Base-by-base conservation (phyloP, 352 stramenopile genomes). In the Phytopythium chamaehyphon region DNA sequence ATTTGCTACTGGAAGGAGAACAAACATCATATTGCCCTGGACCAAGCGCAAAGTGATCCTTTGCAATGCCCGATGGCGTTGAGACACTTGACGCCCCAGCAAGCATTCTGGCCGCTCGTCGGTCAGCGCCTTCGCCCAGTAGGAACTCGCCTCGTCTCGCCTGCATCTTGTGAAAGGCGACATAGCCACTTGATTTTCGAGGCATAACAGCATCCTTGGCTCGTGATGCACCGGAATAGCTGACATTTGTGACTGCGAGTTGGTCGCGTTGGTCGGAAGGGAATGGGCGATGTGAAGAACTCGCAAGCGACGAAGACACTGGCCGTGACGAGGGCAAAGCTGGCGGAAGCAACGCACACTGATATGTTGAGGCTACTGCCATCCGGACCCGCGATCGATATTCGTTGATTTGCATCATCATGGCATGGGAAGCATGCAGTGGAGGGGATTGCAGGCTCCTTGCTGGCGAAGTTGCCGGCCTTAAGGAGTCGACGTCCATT, bases 321-420 rank as follows among this genome's bases (percentile, higher is more conserved):
- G 24, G 14, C n/a, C 15, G 21, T 44, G 44, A 40, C 19, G 14
- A 12, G 16, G 43, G 36, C 23, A 54, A 55, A 14, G 40, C 31
- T 1, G 59, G 47, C 12, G 40, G 35, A 36, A 51, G 50, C 22
- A 87, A 51, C 0, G 76, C 51, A 15, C 64, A 61, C 6, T 73
- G 64, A 52, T 78, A 85, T n/a, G 76, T 87, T 0, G 76, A 78
- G 16, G 65, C 44, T 40, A 73, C 76, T 0, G 71, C 76, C 23
- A 40, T 62, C 11, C 57, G 61, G 12, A 85, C 71, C 9, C 76
- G 73, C 44, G 66, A 47, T 21, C 66, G 66, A 51, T 87, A 85
- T 47, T 83, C 71, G 37, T 82, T 71, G 33, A 83, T 51, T 46
- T 87, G 76, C 18, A 87, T 31, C 33, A 84, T 63, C 71, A 79